Conservation (phyloP, 73 alveolate genomes). For the Paramecium pentaurelia region DNA sequence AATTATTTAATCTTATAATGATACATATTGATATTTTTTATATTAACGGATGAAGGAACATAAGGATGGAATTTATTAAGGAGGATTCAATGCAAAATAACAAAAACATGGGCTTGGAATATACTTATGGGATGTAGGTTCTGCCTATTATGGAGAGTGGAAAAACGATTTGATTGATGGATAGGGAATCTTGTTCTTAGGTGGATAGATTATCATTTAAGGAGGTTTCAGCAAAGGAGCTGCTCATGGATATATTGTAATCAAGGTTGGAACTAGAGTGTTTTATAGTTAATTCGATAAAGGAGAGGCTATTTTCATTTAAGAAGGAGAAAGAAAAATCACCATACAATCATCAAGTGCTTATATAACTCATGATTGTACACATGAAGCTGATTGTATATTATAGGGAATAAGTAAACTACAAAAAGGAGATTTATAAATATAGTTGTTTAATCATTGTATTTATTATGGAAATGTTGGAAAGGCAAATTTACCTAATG, state of each 20-base stretch:
- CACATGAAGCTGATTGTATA: not conserved
- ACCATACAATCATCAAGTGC: not conserved
- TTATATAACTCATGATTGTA: not conserved
- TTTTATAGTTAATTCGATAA: not conserved
- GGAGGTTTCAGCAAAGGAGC: not conserved
- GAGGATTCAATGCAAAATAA: not conserved
- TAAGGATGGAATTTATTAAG: not conserved
- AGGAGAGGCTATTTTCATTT: not conserved
- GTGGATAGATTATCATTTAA: not conserved
- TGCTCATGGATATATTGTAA: not conserved
- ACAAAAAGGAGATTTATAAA: not conserved
- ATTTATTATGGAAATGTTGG: not conserved
- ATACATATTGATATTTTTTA: not conserved
- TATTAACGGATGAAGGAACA: conserved; percentile 32
- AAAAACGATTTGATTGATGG: conserved; percentile 2
- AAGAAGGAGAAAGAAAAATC: not conserved
- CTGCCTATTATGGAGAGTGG: conserved; percentile 5
- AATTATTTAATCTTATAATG: not conserved
- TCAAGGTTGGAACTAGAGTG: not conserved
- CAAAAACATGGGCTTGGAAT: not conserved
- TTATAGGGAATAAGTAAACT: not conserved
- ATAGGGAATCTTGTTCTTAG: not conserved
- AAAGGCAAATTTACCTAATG: not conserved
- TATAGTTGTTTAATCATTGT: conserved; percentile 5
- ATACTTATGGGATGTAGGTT: conserved; percentile 4